Evolutionary conservation across 2,329 filamentous ascomycete species (phyloP).

Genomic region (Fragosphaeria purpurea): DNA sequence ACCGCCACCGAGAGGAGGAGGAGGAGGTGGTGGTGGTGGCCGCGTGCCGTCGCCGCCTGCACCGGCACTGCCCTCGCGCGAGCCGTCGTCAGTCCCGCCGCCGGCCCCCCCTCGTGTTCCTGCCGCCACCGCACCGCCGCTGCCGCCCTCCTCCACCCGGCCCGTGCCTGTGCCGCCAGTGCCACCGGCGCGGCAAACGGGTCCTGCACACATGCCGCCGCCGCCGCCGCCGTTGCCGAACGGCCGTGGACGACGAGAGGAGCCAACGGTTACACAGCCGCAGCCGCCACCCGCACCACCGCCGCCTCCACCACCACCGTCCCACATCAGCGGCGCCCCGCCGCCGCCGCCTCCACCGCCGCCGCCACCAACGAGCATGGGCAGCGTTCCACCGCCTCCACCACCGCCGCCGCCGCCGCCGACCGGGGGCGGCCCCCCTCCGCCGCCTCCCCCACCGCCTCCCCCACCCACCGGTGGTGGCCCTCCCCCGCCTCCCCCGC

Average conservation of each 20-base stretch:
- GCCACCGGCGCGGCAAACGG: constrained; percentile 21
- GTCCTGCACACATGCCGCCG: constrained; percentile 23
- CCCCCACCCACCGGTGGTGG: constrained; percentile 23
- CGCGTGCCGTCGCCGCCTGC: too few relatives aligned
- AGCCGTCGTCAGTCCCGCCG: constrained; percentile 42
- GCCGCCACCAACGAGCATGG: constrained; percentile 16
- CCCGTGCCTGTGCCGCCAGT: constrained; percentile 42
- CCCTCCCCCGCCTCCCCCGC: constrained; percentile 43
- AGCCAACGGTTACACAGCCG: neutral
- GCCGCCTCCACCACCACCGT: constrained; percentile 31
- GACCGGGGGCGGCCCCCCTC: constrained; percentile 21
- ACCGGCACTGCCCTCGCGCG: constrained; percentile 3
- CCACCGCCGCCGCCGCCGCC: constrained; percentile 34
- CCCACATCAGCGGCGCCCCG: too few relatives aligned
- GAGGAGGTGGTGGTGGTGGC: too few relatives aligned
- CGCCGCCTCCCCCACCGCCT: constrained; percentile 26
- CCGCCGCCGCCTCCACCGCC: constrained; percentile 1
- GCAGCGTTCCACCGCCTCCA: constrained; percentile 31
- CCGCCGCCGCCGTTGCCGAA: constrained; percentile 24
- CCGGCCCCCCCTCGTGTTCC: constrained; percentile 47
- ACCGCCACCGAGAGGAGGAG: constrained; percentile 66
- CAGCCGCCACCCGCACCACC: constrained; percentile 18
- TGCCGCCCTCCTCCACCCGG: constrained; percentile 41
- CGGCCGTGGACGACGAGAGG: constrained; percentile 10
- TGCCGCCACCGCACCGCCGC: constrained; percentile 32